Conservation (phyloP, 2,329 filamentous ascomycete species). For the Claviceps sp. region DNA sequence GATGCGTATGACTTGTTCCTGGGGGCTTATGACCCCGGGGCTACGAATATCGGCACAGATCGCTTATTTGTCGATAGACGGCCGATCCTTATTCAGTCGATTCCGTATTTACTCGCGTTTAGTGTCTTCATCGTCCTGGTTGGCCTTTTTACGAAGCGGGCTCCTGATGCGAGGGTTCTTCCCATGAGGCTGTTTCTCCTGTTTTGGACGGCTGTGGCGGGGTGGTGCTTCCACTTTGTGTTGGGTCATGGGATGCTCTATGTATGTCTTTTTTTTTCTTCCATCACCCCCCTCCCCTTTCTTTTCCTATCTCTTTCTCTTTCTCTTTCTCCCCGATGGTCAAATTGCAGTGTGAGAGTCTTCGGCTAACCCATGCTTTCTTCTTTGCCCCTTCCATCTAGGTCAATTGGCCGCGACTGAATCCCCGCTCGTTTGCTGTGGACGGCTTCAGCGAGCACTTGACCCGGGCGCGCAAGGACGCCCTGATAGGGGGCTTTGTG, state of each 20-base stretch:
- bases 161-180: slow-evolving; percentile 63
- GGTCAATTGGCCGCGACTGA: slow-evolving; percentile 98
- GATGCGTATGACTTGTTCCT: slow-evolving; percentile 94
- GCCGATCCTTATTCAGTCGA: slow-evolving; percentile 78
- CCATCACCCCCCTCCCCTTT: not conserved
- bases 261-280: slow-evolving; percentile 43
- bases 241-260: slow-evolving; percentile 80
- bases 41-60: slow-evolving; percentile 54
- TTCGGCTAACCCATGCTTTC: not conserved
- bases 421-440: slow-evolving; percentile 70
- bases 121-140: slow-evolving; percentile 74
- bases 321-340: not conserved
- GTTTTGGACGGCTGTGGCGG: slow-evolving; percentile 58
- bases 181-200: slow-evolving; percentile 72
- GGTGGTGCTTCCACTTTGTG: slow-evolving; percentile 66
- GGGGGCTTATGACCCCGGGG: slow-evolving; percentile 67
- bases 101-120: slow-evolving; percentile 81
- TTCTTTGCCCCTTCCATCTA: slow-evolving; percentile 21
- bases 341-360: not conserved
- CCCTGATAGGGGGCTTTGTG: slow-evolving; percentile 59
- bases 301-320: not conserved
- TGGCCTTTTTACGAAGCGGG: slow-evolving; percentile 55
- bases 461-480: slow-evolving; percentile 67
- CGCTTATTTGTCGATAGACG: slow-evolving; percentile 73
- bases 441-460: slow-evolving; percentile 86